phyloP scores from a whole-genome alignment of 2,329 filamentous ascomycete species.

The Colletotrichum spaethianum region DNA sequence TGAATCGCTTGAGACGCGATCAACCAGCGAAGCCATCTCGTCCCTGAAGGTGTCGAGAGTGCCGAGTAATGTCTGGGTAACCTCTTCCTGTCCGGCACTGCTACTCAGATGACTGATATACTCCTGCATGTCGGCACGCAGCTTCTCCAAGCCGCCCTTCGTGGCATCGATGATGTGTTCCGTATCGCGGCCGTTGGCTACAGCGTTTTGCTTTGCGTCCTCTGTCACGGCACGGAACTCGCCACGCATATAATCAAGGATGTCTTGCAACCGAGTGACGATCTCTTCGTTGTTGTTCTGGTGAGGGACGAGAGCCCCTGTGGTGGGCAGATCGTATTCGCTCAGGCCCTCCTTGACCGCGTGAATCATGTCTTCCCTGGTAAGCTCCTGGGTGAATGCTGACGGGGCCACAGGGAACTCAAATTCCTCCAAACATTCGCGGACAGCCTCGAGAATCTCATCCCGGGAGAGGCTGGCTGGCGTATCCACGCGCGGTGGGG shows the following conservation, averaged over 20 bases:
- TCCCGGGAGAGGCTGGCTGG: constrained; percentile 81
- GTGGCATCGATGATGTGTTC: constrained; percentile 91
- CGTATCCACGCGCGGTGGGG: constrained; percentile 79
- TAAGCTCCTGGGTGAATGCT: constrained; percentile 67
- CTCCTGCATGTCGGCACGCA: constrained; percentile 83
- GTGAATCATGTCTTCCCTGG: constrained; percentile 73
- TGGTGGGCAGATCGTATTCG: constrained; percentile 62
- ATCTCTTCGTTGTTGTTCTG: constrained; percentile 64
- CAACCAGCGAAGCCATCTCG: constrained; percentile 76
- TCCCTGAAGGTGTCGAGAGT: constrained; percentile 78
- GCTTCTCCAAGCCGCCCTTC: constrained; percentile 86
- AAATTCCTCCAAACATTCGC: constrained; percentile 88
- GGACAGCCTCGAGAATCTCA: constrained; percentile 86
- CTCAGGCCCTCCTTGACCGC: constrained; percentile 74
- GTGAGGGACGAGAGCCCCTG: constrained; percentile 58
- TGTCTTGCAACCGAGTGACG: constrained; percentile 72
- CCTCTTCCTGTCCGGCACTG: constrained; percentile 82
- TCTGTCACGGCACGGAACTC: constrained; percentile 74
- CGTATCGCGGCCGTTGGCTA: constrained; percentile 84
- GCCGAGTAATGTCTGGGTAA: constrained; percentile 77
- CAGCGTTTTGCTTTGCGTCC: constrained; percentile 82
- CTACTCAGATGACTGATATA: constrained; percentile 80
- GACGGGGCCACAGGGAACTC: constrained; percentile 78
- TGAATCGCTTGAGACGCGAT: constrained; percentile 62
- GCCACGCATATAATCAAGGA: constrained; percentile 71